Conservation (phyloP, 306 rosid genomes). For the Quillaja saponaria region DNA sequence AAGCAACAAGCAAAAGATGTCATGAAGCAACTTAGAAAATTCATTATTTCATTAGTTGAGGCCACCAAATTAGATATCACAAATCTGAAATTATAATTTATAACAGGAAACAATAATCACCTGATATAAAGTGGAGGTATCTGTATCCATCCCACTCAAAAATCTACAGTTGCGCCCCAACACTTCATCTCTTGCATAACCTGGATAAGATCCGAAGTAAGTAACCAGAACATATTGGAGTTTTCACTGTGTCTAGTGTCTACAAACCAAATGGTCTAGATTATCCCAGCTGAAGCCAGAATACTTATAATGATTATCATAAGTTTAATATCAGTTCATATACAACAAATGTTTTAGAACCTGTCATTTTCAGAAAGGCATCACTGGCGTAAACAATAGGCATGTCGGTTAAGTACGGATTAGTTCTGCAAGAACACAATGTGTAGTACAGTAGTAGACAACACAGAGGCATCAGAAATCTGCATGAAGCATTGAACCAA, state of each 20-base stretch:
- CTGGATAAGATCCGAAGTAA: constrained; percentile 40
- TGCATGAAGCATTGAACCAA: constrained; percentile 23
- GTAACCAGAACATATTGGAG: constrained; percentile 3
- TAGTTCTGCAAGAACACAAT: constrained; percentile 67
- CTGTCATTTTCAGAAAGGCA: constrained; percentile 87
- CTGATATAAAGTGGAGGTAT: constrained; percentile 52
- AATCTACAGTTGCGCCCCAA: constrained; percentile 86
- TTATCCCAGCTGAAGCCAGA: constrained; percentile 24
- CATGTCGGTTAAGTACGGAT: constrained; percentile 74
- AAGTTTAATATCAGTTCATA: constrained; percentile 9
- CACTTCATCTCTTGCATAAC: constrained; percentile 78
- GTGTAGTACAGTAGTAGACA: constrained; percentile 34
- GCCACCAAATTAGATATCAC: constrained; percentile 23
- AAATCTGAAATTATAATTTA: constrained; percentile 5
- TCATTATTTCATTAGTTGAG: constrained; percentile 13
- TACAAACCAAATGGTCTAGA: neutral
- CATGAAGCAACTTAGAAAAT: constrained; percentile 13
- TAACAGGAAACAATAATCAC: constrained; percentile 35
- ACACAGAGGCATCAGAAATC: constrained; percentile 37
- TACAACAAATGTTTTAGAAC: constrained; percentile 38
- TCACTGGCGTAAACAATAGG: constrained; percentile 94
- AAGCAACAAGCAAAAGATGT: constrained; percentile 27
- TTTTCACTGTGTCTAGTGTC: neutral
- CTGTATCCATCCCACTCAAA: constrained; percentile 72
- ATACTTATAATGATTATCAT: constrained; percentile 4